Evolutionary conservation across 495 filamentous ascomycete species (phyloP).

Genomic region (Halenospora varia): DNA sequence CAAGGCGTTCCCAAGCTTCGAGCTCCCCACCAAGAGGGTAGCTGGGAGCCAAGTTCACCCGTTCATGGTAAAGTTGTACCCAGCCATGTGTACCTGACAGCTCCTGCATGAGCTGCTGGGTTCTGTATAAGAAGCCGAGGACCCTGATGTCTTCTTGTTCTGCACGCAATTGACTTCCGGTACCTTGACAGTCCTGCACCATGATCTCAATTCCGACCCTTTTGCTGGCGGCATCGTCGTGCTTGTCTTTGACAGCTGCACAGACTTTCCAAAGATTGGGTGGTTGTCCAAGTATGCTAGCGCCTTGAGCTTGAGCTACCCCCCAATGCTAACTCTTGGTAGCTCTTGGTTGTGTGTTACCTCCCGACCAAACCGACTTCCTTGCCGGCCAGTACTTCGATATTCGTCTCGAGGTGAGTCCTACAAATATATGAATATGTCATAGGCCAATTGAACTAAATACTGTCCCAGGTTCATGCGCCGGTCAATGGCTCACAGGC

Average conservation of each 20-base stretch:
- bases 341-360: constrained; percentile 67
- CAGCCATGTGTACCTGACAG: not conserved
- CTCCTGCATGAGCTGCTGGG: not conserved
- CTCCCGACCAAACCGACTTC: constrained; percentile 71
- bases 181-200: not conserved
- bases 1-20: not conserved
- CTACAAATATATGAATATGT: not conserved
- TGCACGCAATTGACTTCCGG: not conserved
- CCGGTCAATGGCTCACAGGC: constrained; percentile 73
- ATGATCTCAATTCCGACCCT: constrained; percentile 6
- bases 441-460: not conserved
- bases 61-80: not conserved
- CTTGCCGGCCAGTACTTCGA: constrained; percentile 72
- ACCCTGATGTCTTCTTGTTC: constrained; percentile 1
- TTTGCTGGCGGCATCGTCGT: constrained; percentile 2
- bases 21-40: not conserved
- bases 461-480: constrained; percentile 49
- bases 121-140: not conserved
- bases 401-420: constrained; percentile 56
- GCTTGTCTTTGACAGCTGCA: constrained; percentile 30
- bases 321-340: not conserved
- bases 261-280: constrained; percentile 71
- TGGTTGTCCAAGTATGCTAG: constrained; percentile 49
- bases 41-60: not conserved
- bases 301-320: not conserved